Conservation (phyloP, 805 yeast genomes). For the Schizosaccharomyces cryophilus region DNA sequence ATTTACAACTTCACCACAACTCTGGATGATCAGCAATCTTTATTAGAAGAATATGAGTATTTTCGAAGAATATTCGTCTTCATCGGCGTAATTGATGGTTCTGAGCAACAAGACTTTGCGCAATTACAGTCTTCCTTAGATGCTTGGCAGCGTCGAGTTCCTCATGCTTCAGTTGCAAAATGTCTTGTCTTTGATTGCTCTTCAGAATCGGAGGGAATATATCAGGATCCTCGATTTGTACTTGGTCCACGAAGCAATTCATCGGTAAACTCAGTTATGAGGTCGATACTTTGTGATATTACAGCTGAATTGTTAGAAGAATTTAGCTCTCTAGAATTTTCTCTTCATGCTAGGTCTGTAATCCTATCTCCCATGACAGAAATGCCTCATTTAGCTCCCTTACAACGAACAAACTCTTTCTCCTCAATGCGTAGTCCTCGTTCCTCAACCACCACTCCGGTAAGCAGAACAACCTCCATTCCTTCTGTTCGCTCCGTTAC, state of each 20-base stretch:
- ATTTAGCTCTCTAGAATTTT: not conserved
- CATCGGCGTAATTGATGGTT: constrained; percentile 21
- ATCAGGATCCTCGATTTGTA: not conserved
- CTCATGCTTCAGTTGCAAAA: constrained; percentile 31
- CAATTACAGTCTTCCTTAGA: constrained; percentile 13
- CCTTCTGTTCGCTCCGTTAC: constrained; percentile 2
- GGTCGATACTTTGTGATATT: not conserved
- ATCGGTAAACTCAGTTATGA: not conserved
- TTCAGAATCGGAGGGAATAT: not conserved
- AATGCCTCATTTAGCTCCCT: not conserved
- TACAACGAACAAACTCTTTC: constrained; percentile 2
- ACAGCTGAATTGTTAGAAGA: not conserved
- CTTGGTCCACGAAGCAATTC: not conserved
- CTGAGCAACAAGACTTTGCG: constrained; percentile 10
- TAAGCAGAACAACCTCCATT: not conserved
- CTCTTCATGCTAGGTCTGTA: constrained; percentile 8
- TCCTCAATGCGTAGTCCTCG: constrained; percentile 2
- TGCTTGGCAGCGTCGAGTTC: constrained; percentile 23
- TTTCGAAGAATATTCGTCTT: constrained; percentile 44
- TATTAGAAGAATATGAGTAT: constrained; percentile 74
- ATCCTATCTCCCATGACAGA: constrained; percentile 4
- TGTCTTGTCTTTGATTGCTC: constrained; percentile 31
- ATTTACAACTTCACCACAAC: constrained; percentile 29
- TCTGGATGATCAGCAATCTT: constrained; percentile 30
- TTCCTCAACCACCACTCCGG: not conserved